These are phyloP conservation scores for Corymbia calophylla DNA, from an alignment of 441 rosid genomes.

Conservation along the genomic window DNA sequence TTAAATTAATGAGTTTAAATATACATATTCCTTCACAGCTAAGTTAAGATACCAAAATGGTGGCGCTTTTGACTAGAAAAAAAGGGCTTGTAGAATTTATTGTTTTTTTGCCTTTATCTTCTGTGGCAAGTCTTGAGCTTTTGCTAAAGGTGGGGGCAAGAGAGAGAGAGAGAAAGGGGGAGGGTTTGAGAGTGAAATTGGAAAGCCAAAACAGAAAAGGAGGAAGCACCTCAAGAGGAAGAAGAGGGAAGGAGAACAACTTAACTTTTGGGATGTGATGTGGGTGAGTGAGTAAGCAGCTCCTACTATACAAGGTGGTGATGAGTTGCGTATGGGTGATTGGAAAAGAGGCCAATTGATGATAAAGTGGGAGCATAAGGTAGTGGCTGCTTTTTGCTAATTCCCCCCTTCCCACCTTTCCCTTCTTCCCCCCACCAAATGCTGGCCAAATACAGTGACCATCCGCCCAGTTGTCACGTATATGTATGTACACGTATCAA, in stretches of 20 bases:
- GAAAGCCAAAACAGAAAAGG: neutral
- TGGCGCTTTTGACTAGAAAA: conserved; percentile 17
- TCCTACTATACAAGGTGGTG: neutral
- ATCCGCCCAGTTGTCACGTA: neutral
- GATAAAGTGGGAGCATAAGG: conserved; percentile 21
- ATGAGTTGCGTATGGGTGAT: conserved; percentile 11
- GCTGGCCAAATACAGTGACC: neutral
- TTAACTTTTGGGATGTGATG: conserved; percentile 19
- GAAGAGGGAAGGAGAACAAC: conserved; percentile 9
- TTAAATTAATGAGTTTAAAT: neutral
- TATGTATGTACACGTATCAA: neutral
- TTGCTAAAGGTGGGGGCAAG: neutral
- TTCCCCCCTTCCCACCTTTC: conserved; percentile 4
- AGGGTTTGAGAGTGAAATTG: neutral
- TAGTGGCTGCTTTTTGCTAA: conserved; percentile 13
- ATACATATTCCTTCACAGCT: neutral
- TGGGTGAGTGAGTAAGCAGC: conserved; percentile 11
- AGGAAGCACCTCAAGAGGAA: conserved; percentile 2
- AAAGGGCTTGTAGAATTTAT: neutral
- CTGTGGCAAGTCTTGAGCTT: neutral
- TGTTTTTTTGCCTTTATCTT: conserved; percentile 3
- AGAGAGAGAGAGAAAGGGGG: neutral
- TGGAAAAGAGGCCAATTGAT: conserved; percentile 1
- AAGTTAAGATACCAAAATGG: neutral
- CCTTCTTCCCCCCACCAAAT: neutral